Evolutionary conservation across 208 protist genomes (phyloP).

Genomic region (Endotrypanum monterogeii): DNA sequence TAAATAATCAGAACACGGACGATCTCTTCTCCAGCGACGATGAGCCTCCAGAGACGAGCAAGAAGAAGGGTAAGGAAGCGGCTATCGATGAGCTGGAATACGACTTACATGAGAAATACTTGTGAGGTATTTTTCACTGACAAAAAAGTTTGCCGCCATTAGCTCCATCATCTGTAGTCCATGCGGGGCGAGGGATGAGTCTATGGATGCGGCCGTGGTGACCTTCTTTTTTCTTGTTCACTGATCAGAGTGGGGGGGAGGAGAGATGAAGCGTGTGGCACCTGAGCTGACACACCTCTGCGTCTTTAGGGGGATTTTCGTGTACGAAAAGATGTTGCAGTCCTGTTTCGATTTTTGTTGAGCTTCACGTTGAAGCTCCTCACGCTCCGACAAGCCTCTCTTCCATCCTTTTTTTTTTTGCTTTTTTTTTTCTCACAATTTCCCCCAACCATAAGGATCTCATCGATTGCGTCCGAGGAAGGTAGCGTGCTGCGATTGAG

Average conservation of each 20-base stretch:
- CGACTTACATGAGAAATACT: slow-evolving; percentile 33
- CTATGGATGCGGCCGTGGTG: neutral
- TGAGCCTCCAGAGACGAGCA: slow-evolving; percentile 14
- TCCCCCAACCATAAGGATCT: neutral
- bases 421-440: neutral
- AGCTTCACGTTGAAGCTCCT: neutral
- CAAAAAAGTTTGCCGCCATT: neutral
- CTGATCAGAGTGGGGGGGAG: neutral
- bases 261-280: neutral
- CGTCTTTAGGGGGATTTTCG: neutral
- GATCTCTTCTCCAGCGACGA: slow-evolving; percentile 40
- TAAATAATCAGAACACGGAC: slow-evolving; percentile 26
- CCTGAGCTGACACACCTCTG: neutral
- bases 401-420: neutral
- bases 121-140: slow-evolving; percentile 1
- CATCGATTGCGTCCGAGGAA: neutral
- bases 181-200: neutral
- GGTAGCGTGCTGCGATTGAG: neutral
- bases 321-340: neutral
- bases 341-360: neutral
- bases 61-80: slow-evolving; percentile 31
- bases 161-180: neutral
- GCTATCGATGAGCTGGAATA: slow-evolving; percentile 43
- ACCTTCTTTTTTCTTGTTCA: neutral
- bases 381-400: neutral